Evolutionary conservation across 2,329 filamentous ascomycete species (phyloP).

Genomic region (Pezizomycotina sp.): DNA sequence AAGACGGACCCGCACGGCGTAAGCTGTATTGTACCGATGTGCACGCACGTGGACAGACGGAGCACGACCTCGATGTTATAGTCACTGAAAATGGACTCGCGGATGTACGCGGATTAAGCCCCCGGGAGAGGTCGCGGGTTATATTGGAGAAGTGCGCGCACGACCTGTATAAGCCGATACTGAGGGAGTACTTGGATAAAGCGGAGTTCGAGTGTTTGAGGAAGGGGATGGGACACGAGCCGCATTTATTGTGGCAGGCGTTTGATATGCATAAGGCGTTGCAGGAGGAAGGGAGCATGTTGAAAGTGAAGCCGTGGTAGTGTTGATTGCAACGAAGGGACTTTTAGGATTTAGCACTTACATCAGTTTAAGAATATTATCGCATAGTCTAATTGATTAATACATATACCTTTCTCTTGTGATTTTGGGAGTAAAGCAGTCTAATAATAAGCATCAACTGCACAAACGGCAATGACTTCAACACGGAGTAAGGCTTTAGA

Average conservation of each 20-base stretch:
- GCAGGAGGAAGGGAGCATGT: constrained; percentile 69
- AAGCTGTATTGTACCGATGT: constrained; percentile 83
- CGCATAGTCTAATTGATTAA: too few relatives aligned
- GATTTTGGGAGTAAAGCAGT: too few relatives aligned
- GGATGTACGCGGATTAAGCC: constrained; percentile 66
- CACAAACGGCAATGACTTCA: too few relatives aligned
- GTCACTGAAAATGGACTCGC: constrained; percentile 63
- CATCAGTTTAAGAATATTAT: too few relatives aligned
- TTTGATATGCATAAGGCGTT: constrained; percentile 84
- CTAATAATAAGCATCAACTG: too few relatives aligned
- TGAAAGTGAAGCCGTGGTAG: constrained; percentile 53
- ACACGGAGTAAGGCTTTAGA: too few relatives aligned
- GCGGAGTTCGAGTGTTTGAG: constrained; percentile 71
- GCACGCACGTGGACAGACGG: constrained; percentile 85
- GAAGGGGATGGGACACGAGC: constrained; percentile 82
- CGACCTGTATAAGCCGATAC: constrained; percentile 67
- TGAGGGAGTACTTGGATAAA: constrained; percentile 67
- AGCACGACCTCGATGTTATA: constrained; percentile 80
- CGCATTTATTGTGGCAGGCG: constrained; percentile 66
- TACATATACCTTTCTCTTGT: too few relatives aligned
- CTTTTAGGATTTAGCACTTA: too few relatives aligned
- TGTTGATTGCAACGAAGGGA: constrained; percentile 1
- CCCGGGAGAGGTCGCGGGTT: constrained; percentile 62
- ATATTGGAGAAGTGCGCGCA: constrained; percentile 80
- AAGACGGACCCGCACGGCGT: constrained; percentile 73